Conservation (phyloP, 2,329 filamentous ascomycete genomes). For the Fusarium virguliforme region DNA sequence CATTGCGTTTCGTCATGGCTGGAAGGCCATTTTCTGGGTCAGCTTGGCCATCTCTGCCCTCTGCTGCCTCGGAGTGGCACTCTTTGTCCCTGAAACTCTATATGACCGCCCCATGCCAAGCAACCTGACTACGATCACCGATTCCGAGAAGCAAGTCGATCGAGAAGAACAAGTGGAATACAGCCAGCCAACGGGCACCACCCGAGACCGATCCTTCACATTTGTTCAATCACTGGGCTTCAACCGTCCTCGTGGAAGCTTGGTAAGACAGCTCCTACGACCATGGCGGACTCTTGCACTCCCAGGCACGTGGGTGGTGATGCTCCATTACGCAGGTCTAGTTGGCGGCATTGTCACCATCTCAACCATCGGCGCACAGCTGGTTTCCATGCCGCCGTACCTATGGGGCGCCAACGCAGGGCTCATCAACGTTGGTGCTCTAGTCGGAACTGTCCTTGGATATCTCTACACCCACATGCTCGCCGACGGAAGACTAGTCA, state of each 20-base stretch:
- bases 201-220: constrained; percentile 10
- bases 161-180: constrained; percentile 31
- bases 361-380: constrained; percentile 54
- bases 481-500: constrained; percentile 39
- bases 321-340: constrained; percentile 57
- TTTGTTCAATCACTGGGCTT: constrained; percentile 36
- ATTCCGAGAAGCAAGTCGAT: constrained; percentile 16
- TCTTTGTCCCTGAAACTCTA: constrained; percentile 57
- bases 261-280: constrained; percentile 19
- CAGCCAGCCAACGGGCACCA: neutral
- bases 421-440: constrained; percentile 55
- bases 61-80: constrained; percentile 46
- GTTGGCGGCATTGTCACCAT: constrained; percentile 57
- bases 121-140: neutral
- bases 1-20: constrained; percentile 54
- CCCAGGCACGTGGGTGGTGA: constrained; percentile 57
- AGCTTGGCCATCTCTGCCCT: constrained; percentile 48
- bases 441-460: constrained; percentile 54
- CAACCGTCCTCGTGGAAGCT: constrained; percentile 15
- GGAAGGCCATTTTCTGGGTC: constrained; percentile 56
- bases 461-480: constrained; percentile 50
- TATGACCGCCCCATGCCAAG: constrained; percentile 45
- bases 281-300: constrained; percentile 45
- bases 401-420: constrained; percentile 55
- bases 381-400: constrained; percentile 54